Evolutionary conservation across 495 filamentous ascomycete species (phyloP), one percentile per base, ranked within the genome.

Genomic region (Neurospora africana): DNA sequence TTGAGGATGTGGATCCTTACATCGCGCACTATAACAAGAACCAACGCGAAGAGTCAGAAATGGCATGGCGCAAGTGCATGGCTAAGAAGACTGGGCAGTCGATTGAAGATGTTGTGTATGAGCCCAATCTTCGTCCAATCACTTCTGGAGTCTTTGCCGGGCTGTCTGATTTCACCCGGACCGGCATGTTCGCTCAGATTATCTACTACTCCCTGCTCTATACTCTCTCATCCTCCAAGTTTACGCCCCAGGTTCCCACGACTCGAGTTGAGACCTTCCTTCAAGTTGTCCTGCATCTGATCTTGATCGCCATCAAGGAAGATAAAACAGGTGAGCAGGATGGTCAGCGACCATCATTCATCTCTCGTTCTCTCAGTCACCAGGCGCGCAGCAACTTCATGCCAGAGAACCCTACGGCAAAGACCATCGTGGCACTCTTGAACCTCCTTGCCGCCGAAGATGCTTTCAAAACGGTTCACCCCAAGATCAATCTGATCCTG

Each of bases 21-120:
- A 93, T 93, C 75, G 90, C 93, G 17, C 92, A 98, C 75, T 99
- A 95, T 82, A 94, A 88, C 74, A 96, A 97, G 80, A 98, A 98
- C 79, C 96, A 98, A 80, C 91, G 95, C 35, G 95, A 99, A 76
- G 95, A 99, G 78, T 92, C 94, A 0, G 95, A 99, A 82, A 90
- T 85, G 70, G 91, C 92, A 21, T 97, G 94, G 80, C 91, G 89
- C 71, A 90, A 90, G 69, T 91, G 92, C 86, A 88, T 94, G 83
- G 91, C 93, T 10, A 95, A 96, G 82, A 92, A 91, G 82, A 93
- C 91, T 0, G 94, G 95, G 2, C 92, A 92, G 76, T 85, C 90
- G 53, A 83, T 86, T 9, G 87, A 90, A 17, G 95, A 99, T 53
- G 89, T 98, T 74, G 94, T 98, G n/a, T 97, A 91, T 78, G 95